phyloP scores from a whole-genome alignment of 2,329 filamentous ascomycete genomes.

The Chaetomium sp. region DNA sequence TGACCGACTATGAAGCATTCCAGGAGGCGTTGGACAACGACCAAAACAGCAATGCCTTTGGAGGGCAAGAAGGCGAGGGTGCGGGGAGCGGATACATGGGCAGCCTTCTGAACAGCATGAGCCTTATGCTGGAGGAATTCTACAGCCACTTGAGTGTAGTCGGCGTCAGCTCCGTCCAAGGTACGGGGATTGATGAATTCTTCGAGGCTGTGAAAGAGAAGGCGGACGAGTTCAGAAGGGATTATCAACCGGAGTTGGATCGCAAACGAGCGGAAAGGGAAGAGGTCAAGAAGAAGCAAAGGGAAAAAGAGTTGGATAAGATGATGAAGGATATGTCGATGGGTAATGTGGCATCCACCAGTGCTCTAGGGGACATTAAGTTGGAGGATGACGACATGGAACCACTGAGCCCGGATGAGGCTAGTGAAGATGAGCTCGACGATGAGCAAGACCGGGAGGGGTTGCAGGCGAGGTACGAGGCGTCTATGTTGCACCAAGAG shows the following conservation, averaged over 20 bases:
- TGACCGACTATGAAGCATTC: constrained; percentile 97
- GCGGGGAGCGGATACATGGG: constrained; percentile 93
- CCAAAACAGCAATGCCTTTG: constrained; percentile 70
- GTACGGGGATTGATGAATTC: constrained; percentile 86
- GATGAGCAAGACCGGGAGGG: constrained; percentile 58
- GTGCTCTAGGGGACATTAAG: constrained; percentile 28
- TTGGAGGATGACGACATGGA: constrained; percentile 39
- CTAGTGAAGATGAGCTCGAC: constrained; percentile 54
- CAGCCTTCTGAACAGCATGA: constrained; percentile 94
- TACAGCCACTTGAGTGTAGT: constrained; percentile 92
- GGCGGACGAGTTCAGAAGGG: constrained; percentile 76
- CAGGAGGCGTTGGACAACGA: constrained; percentile 77
- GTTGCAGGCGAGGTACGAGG: constrained; percentile 68
- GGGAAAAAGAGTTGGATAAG: constrained; percentile 79
- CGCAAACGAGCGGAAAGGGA: constrained; percentile 68
- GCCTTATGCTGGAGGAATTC: constrained; percentile 93
- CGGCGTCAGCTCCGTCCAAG: constrained; percentile 87
- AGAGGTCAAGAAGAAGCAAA: constrained; percentile 60
- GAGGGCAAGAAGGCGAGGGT: constrained; percentile 59
- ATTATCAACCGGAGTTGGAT: constrained; percentile 91
- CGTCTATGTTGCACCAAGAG: constrained; percentile 58
- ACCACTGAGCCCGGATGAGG: constrained; percentile 40
- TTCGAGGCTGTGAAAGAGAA: constrained; percentile 86
- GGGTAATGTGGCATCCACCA: constrained; percentile 25
- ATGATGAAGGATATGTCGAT: constrained; percentile 88